Evolutionary conservation across 768 basidiomycete genomes (phyloP), one percentile per base, ranked within the genome.

Genomic region (Auriculariales sp.): DNA sequence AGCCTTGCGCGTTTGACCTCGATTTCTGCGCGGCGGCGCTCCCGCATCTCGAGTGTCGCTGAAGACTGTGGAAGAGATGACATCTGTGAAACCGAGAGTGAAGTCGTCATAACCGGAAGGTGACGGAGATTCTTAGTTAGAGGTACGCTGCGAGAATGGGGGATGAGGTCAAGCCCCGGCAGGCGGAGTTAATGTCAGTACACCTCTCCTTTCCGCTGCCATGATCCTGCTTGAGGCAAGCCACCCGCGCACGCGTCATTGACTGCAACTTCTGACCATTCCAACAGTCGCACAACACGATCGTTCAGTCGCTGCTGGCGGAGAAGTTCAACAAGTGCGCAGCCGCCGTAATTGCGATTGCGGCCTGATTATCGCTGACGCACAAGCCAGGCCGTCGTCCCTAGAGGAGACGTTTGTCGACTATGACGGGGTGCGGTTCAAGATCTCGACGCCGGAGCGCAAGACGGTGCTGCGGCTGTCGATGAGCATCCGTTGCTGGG

Each of bases 401-500:
- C 72, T 97, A 53, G 95, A 99, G 69, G 84, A 98, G 50, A 78
- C 88, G 51, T 99, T 99, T 58, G 95, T 98, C 48, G 95, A 99
- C 68, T 99, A 91, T 57, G 95, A 99, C 62, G 85, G 90, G 46
- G 92, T 97, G 49, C 79, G 91, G 36, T 99, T 97, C 68, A 93
- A 85, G 64, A 67, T 98, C 44, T 87, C 87, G 12, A 92, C 92
- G 0, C 85, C 85, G 3, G 79, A 86, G 22, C 79, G 83, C 61
- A 89, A 94, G 71, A 82, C 84, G 0, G 61, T 72, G 3, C 70
- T 98, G 19, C 69, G 87, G 32, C 75, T 99, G 19, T 98, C 94
- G 28, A 98, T 99, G 91, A 82, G 83, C 64, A 92, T 98, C 52
- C 83, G 88, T 46, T 99, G 94, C 69, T 99, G 94, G 94, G 78